phyloP scores from a whole-genome alignment of 108 stramenopile genomes.

The Pseudonitzschia delicatissima region DNA sequence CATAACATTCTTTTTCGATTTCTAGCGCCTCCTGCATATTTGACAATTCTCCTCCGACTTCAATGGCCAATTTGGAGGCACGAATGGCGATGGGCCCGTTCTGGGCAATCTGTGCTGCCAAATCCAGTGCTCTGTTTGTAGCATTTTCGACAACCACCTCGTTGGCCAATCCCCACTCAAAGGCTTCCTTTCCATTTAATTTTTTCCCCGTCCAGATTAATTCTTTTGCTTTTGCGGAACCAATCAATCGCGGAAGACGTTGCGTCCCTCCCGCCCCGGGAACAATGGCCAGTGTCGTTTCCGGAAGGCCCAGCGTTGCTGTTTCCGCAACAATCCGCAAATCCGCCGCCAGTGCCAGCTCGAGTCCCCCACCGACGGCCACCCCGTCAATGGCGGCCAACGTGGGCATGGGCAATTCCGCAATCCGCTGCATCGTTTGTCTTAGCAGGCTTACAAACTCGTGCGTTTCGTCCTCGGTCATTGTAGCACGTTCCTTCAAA shows the following conservation, averaged over 20 bases:
- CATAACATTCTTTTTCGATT: constrained; percentile 62
- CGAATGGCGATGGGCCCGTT: constrained; percentile 76
- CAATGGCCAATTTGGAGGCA: constrained; percentile 75
- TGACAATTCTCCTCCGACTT: constrained; percentile 46
- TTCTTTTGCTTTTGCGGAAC: constrained; percentile 63
- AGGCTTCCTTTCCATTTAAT: constrained; percentile 42
- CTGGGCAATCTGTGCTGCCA: constrained; percentile 55
- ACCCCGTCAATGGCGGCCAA: constrained; percentile 79
- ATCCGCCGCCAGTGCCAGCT: constrained; percentile 76
- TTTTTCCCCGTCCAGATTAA: constrained; percentile 63
- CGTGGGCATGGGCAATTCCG: constrained; percentile 61
- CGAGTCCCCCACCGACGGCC: constrained; percentile 83
- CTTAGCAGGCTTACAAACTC: constrained; percentile 59
- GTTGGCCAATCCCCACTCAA: constrained; percentile 57
- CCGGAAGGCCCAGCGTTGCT: constrained; percentile 70
- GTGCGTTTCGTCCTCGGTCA: constrained; percentile 58
- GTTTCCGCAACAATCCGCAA: constrained; percentile 54
- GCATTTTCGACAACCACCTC: constrained; percentile 34
- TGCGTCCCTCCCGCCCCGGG: constrained; percentile 86
- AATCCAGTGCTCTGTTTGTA: constrained; percentile 27
- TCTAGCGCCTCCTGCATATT: constrained; percentile 54
- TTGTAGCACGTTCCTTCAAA: constrained; percentile 69
- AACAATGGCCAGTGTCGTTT: constrained; percentile 81
- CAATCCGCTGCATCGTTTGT: constrained; percentile 52
- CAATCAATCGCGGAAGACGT: constrained; percentile 67